Conservation (phyloP, 1,284 basidiomycete species). For the Ganoderma sinense region DNA sequence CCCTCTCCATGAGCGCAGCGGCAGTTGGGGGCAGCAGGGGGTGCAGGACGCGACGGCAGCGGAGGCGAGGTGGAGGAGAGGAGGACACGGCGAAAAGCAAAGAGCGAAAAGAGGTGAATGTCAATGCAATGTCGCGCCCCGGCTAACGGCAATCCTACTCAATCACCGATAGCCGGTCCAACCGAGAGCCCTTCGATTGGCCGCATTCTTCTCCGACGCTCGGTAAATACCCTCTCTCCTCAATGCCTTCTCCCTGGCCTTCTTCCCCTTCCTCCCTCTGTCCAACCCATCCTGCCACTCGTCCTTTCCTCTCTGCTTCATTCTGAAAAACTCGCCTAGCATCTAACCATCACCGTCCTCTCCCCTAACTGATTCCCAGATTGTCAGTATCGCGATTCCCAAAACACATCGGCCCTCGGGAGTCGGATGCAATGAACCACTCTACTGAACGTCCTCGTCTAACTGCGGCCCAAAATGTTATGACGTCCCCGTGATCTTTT, state of each 20-base stretch:
- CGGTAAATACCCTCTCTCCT: conserved; percentile 30
- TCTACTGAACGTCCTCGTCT: conserved; percentile 2
- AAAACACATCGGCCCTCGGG: neutral
- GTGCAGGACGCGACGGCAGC: neutral
- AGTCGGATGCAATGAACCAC: conserved; percentile 1
- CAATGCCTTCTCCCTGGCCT: conserved; percentile 1
- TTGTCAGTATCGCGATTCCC: neutral
- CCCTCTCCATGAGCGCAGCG: neutral
- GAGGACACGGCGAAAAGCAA: conserved; percentile 11
- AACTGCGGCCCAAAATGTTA: conserved; percentile 8
- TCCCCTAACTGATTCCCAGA: neutral
- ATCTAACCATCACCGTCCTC: neutral
- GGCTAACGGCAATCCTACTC: conserved; percentile 18
- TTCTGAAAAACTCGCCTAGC: too few species aligned
- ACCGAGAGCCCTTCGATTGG: conserved; percentile 27
- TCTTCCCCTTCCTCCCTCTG: conserved; percentile 11
- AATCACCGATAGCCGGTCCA: conserved; percentile 27
- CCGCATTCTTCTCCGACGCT: conserved; percentile 25
- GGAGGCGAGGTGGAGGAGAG: neutral
- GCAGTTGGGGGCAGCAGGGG: neutral
- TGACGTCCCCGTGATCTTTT: conserved; percentile 11
- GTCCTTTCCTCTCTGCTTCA: neutral
- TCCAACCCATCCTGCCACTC: neutral
- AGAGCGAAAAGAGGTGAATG: neutral
- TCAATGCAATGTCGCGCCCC: conserved; percentile 4